Evolutionary conservation across 345 rosid genomes (phyloP).

Genomic region (Microthlaspi erraticum): DNA sequence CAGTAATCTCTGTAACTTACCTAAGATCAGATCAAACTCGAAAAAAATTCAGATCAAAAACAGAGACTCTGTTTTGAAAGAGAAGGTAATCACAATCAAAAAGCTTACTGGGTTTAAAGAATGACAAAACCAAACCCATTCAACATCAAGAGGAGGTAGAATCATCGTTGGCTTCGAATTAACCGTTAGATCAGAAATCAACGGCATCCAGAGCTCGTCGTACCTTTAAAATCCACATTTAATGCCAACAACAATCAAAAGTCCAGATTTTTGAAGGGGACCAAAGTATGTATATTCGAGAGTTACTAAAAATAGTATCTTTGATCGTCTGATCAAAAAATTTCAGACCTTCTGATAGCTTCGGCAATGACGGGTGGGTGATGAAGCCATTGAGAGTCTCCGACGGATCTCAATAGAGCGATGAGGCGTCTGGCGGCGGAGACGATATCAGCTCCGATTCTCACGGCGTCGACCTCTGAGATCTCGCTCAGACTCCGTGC

Average conservation of each 20-base stretch:
- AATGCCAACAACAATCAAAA: conserved; percentile 9
- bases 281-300: not conserved
- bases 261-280: conserved; percentile 1
- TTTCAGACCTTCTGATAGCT: conserved; percentile 73
- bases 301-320: conserved; percentile 19
- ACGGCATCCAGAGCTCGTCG: conserved; percentile 95
- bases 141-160: conserved; percentile 89
- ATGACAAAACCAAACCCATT: conserved; percentile 99
- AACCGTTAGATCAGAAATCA: conserved; percentile 74
- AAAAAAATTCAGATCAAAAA: not conserved
- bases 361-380: conserved; percentile 54
- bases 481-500: conserved; percentile 67
- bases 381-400: conserved; percentile 75
- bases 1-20: conserved; percentile 72
- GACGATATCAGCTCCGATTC: conserved; percentile 65
- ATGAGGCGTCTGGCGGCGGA: conserved; percentile 69
- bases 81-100: not conserved
- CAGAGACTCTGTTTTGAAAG: conserved; percentile 7
- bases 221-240: conserved; percentile 54
- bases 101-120: conserved; percentile 76
- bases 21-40: conserved; percentile 42
- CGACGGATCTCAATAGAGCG: conserved; percentile 62
- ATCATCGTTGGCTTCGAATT: conserved; percentile 66
- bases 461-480: conserved; percentile 57
- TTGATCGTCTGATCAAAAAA: conserved; percentile 28